Percentiles rank a stretch among this genome's conserved stretches.
Evolutionary conservation across 1,284 basidiomycete species (phyloP).

Genomic region (Sanghuangporus baumii): DNA sequence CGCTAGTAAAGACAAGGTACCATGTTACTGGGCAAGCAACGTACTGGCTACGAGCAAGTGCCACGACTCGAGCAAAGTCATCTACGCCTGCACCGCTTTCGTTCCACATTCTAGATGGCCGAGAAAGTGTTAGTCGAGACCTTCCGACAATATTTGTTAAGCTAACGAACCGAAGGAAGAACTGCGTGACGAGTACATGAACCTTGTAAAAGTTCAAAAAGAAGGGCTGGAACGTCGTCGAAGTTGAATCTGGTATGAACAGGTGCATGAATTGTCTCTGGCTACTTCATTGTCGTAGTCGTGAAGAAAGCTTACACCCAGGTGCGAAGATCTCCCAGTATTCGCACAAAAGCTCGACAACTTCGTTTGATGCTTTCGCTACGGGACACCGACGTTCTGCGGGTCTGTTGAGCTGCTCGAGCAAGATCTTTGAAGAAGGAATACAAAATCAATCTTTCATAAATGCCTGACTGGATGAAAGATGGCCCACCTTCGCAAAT

Average conservation of each 20-base stretch:
- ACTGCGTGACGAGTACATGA: slow-evolving; percentile 78
- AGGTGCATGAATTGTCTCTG: not conserved
- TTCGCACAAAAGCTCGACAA: slow-evolving; percentile 83
- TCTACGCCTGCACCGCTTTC: slow-evolving; percentile 80
- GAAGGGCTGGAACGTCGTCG: slow-evolving; percentile 84
- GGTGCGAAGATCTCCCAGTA: slow-evolving; percentile 81
- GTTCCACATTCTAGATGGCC: slow-evolving; percentile 69
- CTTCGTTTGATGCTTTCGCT: slow-evolving; percentile 80
- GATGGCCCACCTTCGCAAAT: slow-evolving; percentile 68
- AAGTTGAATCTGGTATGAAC: slow-evolving; percentile 60
- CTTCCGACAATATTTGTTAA: not conserved
- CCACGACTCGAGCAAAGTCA: slow-evolving; percentile 81
- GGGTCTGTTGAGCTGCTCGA: slow-evolving; percentile 81
- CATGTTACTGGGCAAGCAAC: slow-evolving; percentile 29
- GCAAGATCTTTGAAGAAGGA: slow-evolving; percentile 49
- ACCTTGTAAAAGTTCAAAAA: slow-evolving; percentile 84
- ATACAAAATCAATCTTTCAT: not conserved
- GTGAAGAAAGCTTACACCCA: slow-evolving; percentile 48
- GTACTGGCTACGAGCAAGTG: slow-evolving; percentile 82
- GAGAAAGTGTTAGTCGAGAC: not conserved
- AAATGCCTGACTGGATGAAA: not conserved
- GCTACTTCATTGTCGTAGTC: not conserved
- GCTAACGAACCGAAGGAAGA: slow-evolving; percentile 64
- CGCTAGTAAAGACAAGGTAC: slow-evolving; percentile 1
- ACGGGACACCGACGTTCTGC: slow-evolving; percentile 80